Evolutionary conservation across 2,329 filamentous ascomycete species (phyloP).

Genomic region (Rutstroemia sp.): DNA sequence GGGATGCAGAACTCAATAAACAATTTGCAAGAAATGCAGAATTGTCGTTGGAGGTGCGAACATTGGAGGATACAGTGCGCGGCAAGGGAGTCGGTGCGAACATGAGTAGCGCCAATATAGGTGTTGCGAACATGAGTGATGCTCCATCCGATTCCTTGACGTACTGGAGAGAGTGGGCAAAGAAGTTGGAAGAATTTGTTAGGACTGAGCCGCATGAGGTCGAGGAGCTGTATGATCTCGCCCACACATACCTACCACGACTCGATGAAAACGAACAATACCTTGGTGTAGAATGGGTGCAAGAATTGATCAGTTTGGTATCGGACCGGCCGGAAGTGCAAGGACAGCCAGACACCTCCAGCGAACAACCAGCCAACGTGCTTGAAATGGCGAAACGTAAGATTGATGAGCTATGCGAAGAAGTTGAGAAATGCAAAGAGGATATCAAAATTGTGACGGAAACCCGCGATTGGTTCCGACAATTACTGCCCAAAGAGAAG

Average conservation of each 20-base stretch:
- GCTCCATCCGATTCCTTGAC: too few relatives aligned
- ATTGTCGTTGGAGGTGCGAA: background rate
- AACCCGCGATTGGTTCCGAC: background rate
- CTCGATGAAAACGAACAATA: background rate
- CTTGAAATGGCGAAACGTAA: background rate
- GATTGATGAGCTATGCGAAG: background rate
- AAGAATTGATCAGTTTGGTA: background rate
- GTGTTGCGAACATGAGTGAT: background rate
- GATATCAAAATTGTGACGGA: background rate
- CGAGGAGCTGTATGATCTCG: background rate
- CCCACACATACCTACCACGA: conserved; percentile 4
- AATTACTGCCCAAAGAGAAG: background rate
- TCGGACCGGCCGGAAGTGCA: background rate
- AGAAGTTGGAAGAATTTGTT: background rate
- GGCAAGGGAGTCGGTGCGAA: background rate
- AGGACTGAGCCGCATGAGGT: background rate
- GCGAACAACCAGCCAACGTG: background rate
- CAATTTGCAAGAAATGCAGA: background rate
- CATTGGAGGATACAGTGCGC: background rate
- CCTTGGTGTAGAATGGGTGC: conserved; percentile 4
- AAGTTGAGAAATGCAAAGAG: background rate
- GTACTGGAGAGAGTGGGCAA: conserved; percentile 1
- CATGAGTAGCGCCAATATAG: background rate
- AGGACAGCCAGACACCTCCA: background rate
- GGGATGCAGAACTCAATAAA: background rate